These are phyloP conservation scores for Epichloe hybrida DNA, from an alignment of 2,329 filamentous ascomycete genomes.

Conservation along the genomic window DNA sequence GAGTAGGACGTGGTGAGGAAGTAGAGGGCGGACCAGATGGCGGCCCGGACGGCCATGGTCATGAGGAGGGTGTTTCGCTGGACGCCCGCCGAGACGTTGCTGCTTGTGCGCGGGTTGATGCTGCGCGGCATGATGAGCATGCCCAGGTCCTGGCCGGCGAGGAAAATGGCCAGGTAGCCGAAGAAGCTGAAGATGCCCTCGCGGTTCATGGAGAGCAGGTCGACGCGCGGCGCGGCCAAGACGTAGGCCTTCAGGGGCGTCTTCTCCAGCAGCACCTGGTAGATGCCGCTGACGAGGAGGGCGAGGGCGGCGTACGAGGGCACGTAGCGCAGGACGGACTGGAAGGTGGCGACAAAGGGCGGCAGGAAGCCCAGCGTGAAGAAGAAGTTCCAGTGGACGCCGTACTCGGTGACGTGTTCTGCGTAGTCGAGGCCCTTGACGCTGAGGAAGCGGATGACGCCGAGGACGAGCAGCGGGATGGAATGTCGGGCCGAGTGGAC, in stretches of 20 bases:
- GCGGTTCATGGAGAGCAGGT: slow-evolving; percentile 77
- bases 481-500: slow-evolving; percentile 62
- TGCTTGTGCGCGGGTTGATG: slow-evolving; percentile 29
- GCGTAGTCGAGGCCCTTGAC: slow-evolving; percentile 94
- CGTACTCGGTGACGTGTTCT: slow-evolving; percentile 94
- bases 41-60: slow-evolving; percentile 50
- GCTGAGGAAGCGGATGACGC: slow-evolving; percentile 66
- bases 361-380: slow-evolving; percentile 85
- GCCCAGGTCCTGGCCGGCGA: slow-evolving; percentile 75
- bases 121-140: slow-evolving; percentile 60
- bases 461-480: slow-evolving; percentile 67
- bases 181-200: slow-evolving; percentile 93
- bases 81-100: slow-evolving; percentile 26
- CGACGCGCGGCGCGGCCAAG: slow-evolving; percentile 63
- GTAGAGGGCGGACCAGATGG: slow-evolving; percentile 59
- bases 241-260: slow-evolving; percentile 74
- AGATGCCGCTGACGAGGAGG: slow-evolving; percentile 51
- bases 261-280: slow-evolving; percentile 63
- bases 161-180: slow-evolving; percentile 89
- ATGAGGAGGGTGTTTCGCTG: slow-evolving; percentile 46
- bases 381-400: slow-evolving; percentile 99
- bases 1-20: slow-evolving; percentile 51
- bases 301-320: slow-evolving; percentile 68
- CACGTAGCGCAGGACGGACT: slow-evolving; percentile 54
- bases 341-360: slow-evolving; percentile 75